Base-by-base conservation (phyloP, 1,284 basidiomycete species). In the Volvariella surrecta region DNA sequence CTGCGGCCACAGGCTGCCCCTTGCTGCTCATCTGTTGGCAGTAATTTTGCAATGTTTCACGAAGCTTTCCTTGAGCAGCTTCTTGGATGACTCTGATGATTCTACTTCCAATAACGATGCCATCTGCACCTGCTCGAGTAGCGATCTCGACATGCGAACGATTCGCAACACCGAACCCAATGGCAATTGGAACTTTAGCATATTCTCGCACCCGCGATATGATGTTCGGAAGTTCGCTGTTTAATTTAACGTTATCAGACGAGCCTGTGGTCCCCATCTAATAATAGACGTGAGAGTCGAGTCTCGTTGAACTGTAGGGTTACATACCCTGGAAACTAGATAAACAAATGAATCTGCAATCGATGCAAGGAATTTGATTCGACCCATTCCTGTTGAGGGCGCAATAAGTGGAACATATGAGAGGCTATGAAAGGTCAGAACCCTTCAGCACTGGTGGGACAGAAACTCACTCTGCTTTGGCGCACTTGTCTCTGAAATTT, bases 191-290 rank as follows among this genome's bases (percentile, higher is more conserved):
- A 21, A 88, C 79, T 16, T 71, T 68, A 40, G 89, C 79, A 60
- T 81, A 79, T 56, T 81, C 66, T 44, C 79, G 79, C 37, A 92
- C 77, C 17, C 86, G 78, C 21, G 73, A 61, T 41, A 93, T 76
- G 47, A 93, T 82, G 48, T 85, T 78, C 1, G 90, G 89, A 4
- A 96, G 79, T 11, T 76, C 77, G 32, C 61, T 69, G 56, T 92
- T 92, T 59, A 94, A 79, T 0, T 68, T 73, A 9, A 79, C 77
- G 31, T 72, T 66, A 18, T 81, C 80, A 1, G 90, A 88, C 2
- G 93, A 97, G 32, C 95, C 96, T 1, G 95, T 99, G 1, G 90
- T 95, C 20, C 95, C 95, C 93, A 99, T 98, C 89, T 96, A 53
- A 44, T 18, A 30, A n/a, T 43, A 15, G 20, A 30, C 28, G 31